Evolutionary conservation across 106 monocot species (phyloP).

Genomic region (Allium cepa): DNA sequence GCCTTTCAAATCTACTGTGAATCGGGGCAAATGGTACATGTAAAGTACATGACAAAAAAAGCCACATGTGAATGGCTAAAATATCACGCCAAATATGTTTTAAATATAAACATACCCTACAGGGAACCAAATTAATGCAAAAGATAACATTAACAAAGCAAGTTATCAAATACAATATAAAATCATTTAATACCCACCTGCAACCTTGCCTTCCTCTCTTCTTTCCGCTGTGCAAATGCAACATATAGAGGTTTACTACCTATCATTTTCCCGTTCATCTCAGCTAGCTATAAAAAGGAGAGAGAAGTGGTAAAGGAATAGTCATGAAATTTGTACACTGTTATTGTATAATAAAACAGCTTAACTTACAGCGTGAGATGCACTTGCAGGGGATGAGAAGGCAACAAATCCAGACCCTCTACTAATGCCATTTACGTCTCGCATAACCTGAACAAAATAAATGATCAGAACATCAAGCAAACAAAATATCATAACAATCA

Average conservation of each 20-base stretch:
- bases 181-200: conserved; percentile 39
- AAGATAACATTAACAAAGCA: neutral
- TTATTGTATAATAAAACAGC: neutral
- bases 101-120: too few relatives aligned
- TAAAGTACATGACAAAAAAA: too few relatives aligned
- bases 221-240: conserved; percentile 85
- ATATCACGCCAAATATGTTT: neutral
- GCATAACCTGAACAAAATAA: conserved; percentile 54
- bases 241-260: conserved; percentile 84
- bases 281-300: conserved; percentile 32
- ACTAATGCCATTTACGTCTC: conserved; percentile 80
- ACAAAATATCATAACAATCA: too few relatives aligned
- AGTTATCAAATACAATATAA: neutral
- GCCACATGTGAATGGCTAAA: neutral
- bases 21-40: too few relatives aligned
- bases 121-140: too few relatives aligned
- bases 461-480: too few relatives aligned
- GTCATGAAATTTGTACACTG: neutral
- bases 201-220: conserved; percentile 69
- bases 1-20: too few relatives aligned
- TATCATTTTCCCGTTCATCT: conserved; percentile 89
- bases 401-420: conserved; percentile 98
- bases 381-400: conserved; percentile 68
- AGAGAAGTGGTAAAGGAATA: neutral
- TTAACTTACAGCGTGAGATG: conserved; percentile 48